These are phyloP conservation scores for Corylus avellana DNA, from an alignment of 306 rosid species.

Conservation along the genomic window DNA sequence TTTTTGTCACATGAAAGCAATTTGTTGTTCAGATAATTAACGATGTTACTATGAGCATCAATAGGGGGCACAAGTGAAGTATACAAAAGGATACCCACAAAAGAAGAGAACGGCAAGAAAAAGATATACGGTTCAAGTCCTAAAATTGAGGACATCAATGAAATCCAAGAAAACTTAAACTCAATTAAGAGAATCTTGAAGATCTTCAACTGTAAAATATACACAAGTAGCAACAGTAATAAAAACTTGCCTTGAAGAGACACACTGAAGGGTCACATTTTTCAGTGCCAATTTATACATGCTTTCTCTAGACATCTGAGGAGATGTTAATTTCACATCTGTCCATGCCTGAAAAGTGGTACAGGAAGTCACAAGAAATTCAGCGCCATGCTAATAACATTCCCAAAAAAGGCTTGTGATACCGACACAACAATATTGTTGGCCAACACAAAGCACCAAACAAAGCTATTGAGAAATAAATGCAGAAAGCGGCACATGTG, in stretches of 20 bases:
- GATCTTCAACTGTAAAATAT: not conserved
- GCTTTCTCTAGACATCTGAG: constrained; percentile 84
- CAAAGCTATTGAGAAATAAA: not conserved
- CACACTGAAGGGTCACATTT: constrained; percentile 49
- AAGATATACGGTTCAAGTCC: not conserved
- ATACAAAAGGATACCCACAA: not conserved
- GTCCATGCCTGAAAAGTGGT: constrained; percentile 68
- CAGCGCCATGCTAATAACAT: constrained; percentile 1
- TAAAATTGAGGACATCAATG: not conserved
- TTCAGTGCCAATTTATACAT: constrained; percentile 65
- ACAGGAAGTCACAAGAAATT: constrained; percentile 1
- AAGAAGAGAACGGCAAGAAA: not conserved
- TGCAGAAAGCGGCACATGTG: not conserved
- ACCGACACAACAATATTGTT: not conserved
- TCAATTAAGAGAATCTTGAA: not conserved
- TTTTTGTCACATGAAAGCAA: not conserved
- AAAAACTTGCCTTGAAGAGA: constrained; percentile 61
- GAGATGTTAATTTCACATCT: constrained; percentile 83
- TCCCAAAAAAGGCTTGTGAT: not conserved
- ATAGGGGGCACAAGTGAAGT: not conserved
- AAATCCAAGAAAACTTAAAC: not conserved
- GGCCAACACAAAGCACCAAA: not conserved
- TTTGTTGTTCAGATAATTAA: not conserved
- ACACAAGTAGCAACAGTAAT: not conserved
- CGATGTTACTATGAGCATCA: not conserved